A percentile compares a stretch with the other conserved stretches of the same genome.
Evolutionary conservation across 768 basidiomycete genomes (phyloP).

Genomic region (Termitomyces sp.): DNA sequence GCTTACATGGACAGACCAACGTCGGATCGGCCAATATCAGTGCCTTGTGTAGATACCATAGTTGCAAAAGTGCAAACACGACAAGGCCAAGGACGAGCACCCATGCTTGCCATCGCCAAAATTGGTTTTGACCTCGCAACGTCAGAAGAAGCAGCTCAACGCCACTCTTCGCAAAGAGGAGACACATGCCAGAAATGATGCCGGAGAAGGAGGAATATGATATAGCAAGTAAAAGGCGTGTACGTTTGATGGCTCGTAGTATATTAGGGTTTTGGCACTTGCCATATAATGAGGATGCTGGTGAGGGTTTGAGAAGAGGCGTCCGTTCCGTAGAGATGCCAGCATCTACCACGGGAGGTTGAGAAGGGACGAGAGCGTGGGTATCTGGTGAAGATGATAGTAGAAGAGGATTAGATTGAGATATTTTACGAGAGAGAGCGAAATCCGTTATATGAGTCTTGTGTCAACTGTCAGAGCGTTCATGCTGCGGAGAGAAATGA

Average conservation of each 20-base stretch:
- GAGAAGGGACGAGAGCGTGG: constrained; percentile 31
- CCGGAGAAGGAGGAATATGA: constrained; percentile 88
- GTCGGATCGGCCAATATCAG: constrained; percentile 82
- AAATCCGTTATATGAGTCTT: constrained; percentile 78
- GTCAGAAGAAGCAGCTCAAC: constrained; percentile 85
- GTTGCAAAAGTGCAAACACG: constrained; percentile 73
- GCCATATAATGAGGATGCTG: constrained; percentile 22
- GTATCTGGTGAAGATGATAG: constrained; percentile 29
- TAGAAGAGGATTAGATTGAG: constrained; percentile 15
- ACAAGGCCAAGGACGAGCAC: constrained; percentile 68
- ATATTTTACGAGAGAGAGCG: constrained; percentile 42
- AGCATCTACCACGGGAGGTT: constrained; percentile 23
- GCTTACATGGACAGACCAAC: constrained; percentile 80
- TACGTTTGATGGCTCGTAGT: constrained; percentile 35
- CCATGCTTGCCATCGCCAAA: constrained; percentile 85
- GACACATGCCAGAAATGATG: constrained; percentile 87
- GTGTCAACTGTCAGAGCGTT: background rate
- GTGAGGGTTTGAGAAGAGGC: constrained; percentile 45
- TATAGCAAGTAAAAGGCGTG: constrained; percentile 65
- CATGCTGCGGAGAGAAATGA: background rate
- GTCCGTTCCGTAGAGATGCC: constrained; percentile 48
- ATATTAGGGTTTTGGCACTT: constrained; percentile 18
- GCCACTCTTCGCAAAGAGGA: constrained; percentile 91
- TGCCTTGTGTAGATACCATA: constrained; percentile 82
- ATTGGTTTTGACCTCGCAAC: constrained; percentile 72